Evolutionary conservation across 208 protist species (phyloP), one percentile per base, ranked within the genome.

Genomic region (Acanthamoeba culbertsoni): DNA sequence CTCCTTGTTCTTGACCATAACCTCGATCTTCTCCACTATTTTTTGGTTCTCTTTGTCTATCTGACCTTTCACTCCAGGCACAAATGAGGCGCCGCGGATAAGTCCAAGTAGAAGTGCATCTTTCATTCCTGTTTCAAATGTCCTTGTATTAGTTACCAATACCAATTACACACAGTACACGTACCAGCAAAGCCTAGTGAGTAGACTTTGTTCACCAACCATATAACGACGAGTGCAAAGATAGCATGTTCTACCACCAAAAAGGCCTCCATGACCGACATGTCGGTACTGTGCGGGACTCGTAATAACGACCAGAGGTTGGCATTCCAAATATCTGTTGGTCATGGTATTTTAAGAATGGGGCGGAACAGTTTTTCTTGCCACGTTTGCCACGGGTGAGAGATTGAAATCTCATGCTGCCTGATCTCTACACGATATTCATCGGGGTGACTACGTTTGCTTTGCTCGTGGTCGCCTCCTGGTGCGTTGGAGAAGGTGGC

Each of bases 401-500:
- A n/a, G n/a, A n/a, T n/a, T n/a, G n/a, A n/a, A 10, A 43, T 31
- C 31, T 12, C 48, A 93, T 45, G 91, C 59, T 77, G 88, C 82
- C 57, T 57, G 35, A 62, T 45, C 40, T 95, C 16, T 48, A 68
- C 31, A 57, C 82, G 12, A 20, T 65, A 59, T 62, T 94, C 28
- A 48, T 57, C 55, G 84, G 88, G 63, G 48, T 96, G 23, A 35
- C 89, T 23, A 53, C 82, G 31, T 96, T 96, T 42, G 33, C 51
- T 2, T 93, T 88, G 35, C 68, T 97, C 31, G 86, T 91, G 26
- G 45, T 92, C 37, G 95, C 94, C 12, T 95, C 95, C 6, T 97
- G 93, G 92, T 96, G 92, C 84, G 95, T 97, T 31, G 90, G 92
- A 62, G 95, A 97, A 86, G 95, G 95, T 63, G 95, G 95, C 43